A percentile compares a stretch with the other conserved stretches of the same genome.
Evolutionary conservation across 345 rosid species (phyloP).

Genomic region (Salix caprea): DNA sequence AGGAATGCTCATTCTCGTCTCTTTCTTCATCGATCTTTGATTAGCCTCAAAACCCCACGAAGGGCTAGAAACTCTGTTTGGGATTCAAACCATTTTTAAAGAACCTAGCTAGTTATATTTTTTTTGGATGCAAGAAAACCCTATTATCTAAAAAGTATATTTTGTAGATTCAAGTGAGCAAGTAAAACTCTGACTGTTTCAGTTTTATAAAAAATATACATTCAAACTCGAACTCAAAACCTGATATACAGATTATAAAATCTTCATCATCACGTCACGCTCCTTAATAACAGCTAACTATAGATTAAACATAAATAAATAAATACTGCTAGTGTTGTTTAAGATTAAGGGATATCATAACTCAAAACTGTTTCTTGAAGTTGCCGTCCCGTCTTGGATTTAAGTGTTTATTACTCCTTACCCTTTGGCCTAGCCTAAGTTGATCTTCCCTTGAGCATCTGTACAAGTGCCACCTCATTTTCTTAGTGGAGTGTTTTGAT

Average conservation of each 20-base stretch:
- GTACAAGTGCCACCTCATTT: neutral
- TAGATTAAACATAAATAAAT: neutral
- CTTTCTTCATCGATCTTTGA: slow-evolving; percentile 3
- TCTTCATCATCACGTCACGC: too few relatives aligned
- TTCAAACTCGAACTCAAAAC: fast-evolving
- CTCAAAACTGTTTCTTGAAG: neutral
- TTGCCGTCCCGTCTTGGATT: neutral
- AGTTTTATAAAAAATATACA: too few relatives aligned
- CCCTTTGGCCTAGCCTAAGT: slow-evolving; percentile 2
- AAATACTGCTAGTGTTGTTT: neutral
- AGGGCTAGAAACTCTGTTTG: slow-evolving; percentile 15
- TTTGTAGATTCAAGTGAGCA: too few relatives aligned
- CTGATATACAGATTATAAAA: fast-evolving
- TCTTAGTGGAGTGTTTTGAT: neutral
- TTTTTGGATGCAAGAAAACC: too few relatives aligned
- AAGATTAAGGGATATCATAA: neutral
- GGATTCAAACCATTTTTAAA: slow-evolving; percentile 28
- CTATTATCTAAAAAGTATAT: fast-evolving
- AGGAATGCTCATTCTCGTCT: slow-evolving; percentile 30
- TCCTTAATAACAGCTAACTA: neutral
- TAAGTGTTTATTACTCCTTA: neutral
- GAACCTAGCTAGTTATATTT: neutral
- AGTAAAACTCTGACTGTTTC: fast-evolving
- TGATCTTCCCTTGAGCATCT: neutral
- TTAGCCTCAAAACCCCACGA: slow-evolving; percentile 17